Percentiles rank a stretch among this genome's conserved stretches.
These are phyloP conservation scores for Flaveria trinervia DNA, from an alignment of 129 eudicot species.

Conservation along the genomic window DNA sequence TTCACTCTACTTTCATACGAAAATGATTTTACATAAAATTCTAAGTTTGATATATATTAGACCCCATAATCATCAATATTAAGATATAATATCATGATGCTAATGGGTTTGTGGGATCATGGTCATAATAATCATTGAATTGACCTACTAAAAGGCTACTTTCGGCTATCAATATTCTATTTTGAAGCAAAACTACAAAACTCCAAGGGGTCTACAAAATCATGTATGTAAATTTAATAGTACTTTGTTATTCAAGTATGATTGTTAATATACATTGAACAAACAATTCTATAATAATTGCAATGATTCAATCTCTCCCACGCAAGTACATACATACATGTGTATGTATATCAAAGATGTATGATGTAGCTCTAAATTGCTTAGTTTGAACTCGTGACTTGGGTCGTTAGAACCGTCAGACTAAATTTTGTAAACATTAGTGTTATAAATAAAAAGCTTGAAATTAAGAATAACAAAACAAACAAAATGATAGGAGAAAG, in stretches of 20 bases:
- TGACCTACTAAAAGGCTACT: constrained; percentile 7
- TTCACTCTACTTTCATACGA: background rate
- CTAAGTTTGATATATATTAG: background rate
- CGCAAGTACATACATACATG: no score
- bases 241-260: background rate
- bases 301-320: no score
- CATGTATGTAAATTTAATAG: background rate
- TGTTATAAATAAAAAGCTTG: no score
- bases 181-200: constrained; percentile 2
- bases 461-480: no score
- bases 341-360: no score
- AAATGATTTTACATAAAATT: background rate
- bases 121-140: constrained; percentile 3
- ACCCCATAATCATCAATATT: background rate
- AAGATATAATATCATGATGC: background rate
- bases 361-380: no score
- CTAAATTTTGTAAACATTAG: no score
- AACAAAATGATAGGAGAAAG: no score
- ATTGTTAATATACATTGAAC: background rate
- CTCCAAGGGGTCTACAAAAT: background rate
- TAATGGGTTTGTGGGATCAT: constrained; percentile 4
- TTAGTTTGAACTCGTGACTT: no score
- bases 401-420: no score
- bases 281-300: background rate
- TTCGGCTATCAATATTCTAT: background rate